phyloP scores from a whole-genome alignment of 2,329 filamentous ascomycete genomes.

The Didymella segeticola region DNA sequence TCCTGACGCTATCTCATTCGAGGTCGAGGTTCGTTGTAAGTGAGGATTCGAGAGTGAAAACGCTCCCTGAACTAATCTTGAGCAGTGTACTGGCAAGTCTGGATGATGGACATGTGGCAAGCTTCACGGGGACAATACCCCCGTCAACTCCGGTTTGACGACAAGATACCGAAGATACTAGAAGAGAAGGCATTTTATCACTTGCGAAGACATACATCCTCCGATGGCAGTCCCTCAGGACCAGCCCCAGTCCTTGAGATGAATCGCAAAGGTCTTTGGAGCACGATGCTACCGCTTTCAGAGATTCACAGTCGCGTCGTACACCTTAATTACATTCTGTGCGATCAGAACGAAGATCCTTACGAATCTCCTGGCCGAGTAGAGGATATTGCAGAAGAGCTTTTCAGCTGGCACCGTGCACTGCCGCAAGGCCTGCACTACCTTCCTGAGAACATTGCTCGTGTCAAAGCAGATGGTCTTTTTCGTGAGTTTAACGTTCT shows the following conservation, averaged over 20 bases:
- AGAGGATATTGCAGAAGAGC: slow-evolving; percentile 7
- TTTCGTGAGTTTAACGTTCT: slow-evolving; percentile 8
- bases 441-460: not conserved
- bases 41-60: not conserved
- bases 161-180: not conserved
- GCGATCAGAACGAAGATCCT: not conserved
- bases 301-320: slow-evolving; percentile 11
- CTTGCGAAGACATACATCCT: not conserved
- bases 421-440: not conserved
- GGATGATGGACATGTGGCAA: slow-evolving; percentile 9
- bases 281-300: slow-evolving; percentile 9
- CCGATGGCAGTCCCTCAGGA: not conserved
- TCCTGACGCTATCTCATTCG: not conserved
- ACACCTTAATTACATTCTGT: slow-evolving; percentile 11
- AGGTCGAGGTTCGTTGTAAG: slow-evolving; percentile 5
- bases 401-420: slow-evolving; percentile 2
- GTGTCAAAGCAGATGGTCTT: slow-evolving; percentile 2
- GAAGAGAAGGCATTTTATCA: slow-evolving; percentile 7
- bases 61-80: not conserved
- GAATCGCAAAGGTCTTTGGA: slow-evolving; percentile 7
- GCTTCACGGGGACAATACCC: slow-evolving; percentile 4
- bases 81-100: slow-evolving; percentile 12
- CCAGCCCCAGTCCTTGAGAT: not conserved
- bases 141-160: slow-evolving; percentile 4
- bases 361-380: not conserved